Evolutionary conservation across 1,284 basidiomycete genomes (phyloP).

Genomic region (Ceratobasidium sp.): DNA sequence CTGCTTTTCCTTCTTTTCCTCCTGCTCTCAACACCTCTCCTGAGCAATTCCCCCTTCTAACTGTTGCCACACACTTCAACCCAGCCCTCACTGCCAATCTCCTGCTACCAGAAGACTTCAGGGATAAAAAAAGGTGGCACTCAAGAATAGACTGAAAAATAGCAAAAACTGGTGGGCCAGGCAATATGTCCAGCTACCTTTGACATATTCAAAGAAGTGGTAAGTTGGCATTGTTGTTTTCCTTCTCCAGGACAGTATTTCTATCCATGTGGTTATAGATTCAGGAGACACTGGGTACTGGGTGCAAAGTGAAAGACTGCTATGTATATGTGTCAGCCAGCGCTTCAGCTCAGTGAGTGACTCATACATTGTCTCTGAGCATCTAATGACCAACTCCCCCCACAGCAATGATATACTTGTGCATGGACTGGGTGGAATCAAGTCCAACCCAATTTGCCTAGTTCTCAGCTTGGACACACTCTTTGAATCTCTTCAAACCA

Average conservation of each 20-base stretch:
- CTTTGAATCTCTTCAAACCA: background rate
- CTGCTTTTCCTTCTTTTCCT: background rate
- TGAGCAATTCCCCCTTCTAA: background rate
- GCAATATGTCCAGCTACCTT: background rate
- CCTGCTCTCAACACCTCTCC: background rate
- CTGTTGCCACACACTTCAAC: background rate
- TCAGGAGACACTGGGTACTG: background rate
- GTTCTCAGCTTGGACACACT: background rate
- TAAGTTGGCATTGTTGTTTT: background rate
- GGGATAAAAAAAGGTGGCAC: background rate
- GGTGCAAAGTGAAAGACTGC: background rate
- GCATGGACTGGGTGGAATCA: background rate
- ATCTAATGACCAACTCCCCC: background rate
- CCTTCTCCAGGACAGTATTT: background rate
- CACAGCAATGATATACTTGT: background rate
- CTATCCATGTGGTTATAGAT: background rate
- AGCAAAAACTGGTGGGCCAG: background rate
- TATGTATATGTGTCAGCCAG: background rate
- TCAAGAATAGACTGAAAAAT: background rate
- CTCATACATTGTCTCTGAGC: background rate
- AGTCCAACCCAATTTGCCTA: background rate
- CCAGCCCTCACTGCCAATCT: background rate
- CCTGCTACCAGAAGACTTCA: background rate
- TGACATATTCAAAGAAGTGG: background rate
- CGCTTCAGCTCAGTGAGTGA: background rate